These are phyloP conservation scores for Podospora pseudocomata DNA, from an alignment of 495 filamentous ascomycete species.

Conservation along the genomic window DNA sequence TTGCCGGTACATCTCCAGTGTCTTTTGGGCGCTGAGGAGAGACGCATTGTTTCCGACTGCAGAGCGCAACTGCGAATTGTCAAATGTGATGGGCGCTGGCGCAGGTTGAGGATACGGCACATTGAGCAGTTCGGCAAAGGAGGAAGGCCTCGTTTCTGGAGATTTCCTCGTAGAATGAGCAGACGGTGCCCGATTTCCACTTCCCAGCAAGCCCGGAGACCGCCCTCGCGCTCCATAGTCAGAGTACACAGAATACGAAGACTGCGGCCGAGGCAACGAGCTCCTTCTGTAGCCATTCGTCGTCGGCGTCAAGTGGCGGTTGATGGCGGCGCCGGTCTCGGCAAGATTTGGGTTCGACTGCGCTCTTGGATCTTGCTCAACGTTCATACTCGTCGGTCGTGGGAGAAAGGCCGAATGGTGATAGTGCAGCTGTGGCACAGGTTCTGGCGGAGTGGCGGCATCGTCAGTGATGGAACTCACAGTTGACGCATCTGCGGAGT, in stretches of 20 bases:
- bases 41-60: conserved; percentile 86
- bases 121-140: conserved; percentile 84
- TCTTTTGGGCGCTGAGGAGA: conserved; percentile 82
- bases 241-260: conserved; percentile 66
- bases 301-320: conserved; percentile 57
- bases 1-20: conserved; percentile 92
- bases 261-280: conserved; percentile 61
- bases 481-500: conserved; percentile 38
- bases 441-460: conserved; percentile 32
- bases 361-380: conserved; percentile 37
- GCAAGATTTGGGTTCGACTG: conserved; percentile 46
- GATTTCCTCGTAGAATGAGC: conserved; percentile 61
- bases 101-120: conserved; percentile 84
- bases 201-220: conserved; percentile 52
- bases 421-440: conserved; percentile 55
- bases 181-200: conserved; percentile 52
- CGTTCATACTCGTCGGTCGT: conserved; percentile 35
- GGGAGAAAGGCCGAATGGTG: conserved; percentile 48
- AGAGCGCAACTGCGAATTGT: conserved; percentile 71
- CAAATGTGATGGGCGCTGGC: conserved; percentile 66
- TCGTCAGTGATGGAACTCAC: conserved; percentile 43
- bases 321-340: conserved; percentile 41
- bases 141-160: conserved; percentile 71
- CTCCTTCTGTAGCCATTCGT: conserved; percentile 47
- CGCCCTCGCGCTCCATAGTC: conserved; percentile 60